Evolutionary conservation across 2,329 filamentous ascomycete genomes (phyloP).

Genomic region (Monilinia fructicola): DNA sequence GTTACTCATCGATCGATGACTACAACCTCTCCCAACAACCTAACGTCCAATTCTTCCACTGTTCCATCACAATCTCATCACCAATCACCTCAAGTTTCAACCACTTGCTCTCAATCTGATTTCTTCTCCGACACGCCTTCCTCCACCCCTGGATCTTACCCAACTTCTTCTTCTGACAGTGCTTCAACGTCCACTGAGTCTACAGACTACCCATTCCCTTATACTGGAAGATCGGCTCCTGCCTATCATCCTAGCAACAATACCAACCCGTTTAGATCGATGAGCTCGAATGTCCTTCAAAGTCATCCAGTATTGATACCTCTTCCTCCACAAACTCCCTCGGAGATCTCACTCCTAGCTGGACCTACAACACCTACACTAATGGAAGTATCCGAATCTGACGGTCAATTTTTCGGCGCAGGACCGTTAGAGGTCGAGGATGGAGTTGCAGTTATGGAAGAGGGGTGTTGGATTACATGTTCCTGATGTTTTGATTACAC

Average conservation of each 20-base stretch:
- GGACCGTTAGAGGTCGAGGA: conserved; percentile 50
- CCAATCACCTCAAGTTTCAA: background rate
- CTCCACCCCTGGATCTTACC: conserved; percentile 2
- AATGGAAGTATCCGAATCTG: conserved; percentile 41
- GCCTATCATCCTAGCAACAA: background rate
- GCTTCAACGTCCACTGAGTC: conserved; percentile 2
- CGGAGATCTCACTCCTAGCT: conserved; percentile 23
- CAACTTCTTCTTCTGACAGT: conserved; percentile 11
- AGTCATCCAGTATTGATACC: conserved; percentile 13
- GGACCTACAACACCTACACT: conserved; percentile 25
- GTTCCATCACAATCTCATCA: background rate
- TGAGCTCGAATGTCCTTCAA: background rate
- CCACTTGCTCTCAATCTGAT: background rate
- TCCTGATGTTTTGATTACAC: conserved; percentile 46
- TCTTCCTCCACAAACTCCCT: conserved; percentile 24
- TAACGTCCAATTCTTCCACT: background rate
- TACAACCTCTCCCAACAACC: conserved; percentile 1
- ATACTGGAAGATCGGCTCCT: background rate
- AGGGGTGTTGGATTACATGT: conserved; percentile 51
- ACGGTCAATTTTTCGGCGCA: conserved; percentile 42
- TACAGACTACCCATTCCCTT: background rate
- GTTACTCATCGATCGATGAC: conserved; percentile 3
- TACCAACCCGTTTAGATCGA: background rate
- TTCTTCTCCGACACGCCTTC: conserved; percentile 1
- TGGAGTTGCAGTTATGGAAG: conserved; percentile 57